Evolutionary conservation across 192 early-diverging fungal genomes (phyloP).

Genomic region (Geranomyces michiganensis): DNA sequence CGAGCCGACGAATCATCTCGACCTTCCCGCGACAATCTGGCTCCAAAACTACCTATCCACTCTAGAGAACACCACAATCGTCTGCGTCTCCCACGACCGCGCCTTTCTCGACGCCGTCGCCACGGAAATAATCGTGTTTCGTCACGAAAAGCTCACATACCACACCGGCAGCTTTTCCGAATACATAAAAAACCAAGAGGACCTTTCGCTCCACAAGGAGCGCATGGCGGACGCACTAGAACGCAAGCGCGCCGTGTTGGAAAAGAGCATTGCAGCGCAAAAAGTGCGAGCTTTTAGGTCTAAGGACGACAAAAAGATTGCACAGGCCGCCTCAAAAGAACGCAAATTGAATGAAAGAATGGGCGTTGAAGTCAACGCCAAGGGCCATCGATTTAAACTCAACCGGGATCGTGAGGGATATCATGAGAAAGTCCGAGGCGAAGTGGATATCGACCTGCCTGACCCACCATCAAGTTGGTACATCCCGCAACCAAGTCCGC

Average conservation of each 20-base stretch:
- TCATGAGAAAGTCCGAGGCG: conserved; percentile 7
- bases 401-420: conserved; percentile 44
- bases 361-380: conserved; percentile 52
- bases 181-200: conserved; percentile 74
- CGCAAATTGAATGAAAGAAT: conserved; percentile 46
- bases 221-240: conserved; percentile 17
- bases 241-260: conserved; percentile 58
- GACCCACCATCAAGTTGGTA: conserved; percentile 58
- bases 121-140: conserved; percentile 56
- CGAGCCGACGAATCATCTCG: conserved; percentile 88
- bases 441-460: conserved; percentile 30
- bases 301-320: conserved; percentile 83
- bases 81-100: conserved; percentile 89
- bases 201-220: conserved; percentile 65
- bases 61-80: conserved; percentile 65
- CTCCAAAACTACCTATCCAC: conserved; percentile 74
- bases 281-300: conserved; percentile 70
- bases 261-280: conserved; percentile 79
- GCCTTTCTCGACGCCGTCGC: conserved; percentile 80
- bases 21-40: conserved; percentile 92
- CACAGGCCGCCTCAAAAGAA: conserved; percentile 58
- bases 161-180: conserved; percentile 87
- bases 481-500: conserved; percentile 68
- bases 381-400: conserved; percentile 54
- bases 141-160: conserved; percentile 70